Percentiles rank a stretch among this genome's conserved stretches.
Conservation (phyloP, 148 eudicot genomes). For the Hydrangea macrophylla region DNA sequence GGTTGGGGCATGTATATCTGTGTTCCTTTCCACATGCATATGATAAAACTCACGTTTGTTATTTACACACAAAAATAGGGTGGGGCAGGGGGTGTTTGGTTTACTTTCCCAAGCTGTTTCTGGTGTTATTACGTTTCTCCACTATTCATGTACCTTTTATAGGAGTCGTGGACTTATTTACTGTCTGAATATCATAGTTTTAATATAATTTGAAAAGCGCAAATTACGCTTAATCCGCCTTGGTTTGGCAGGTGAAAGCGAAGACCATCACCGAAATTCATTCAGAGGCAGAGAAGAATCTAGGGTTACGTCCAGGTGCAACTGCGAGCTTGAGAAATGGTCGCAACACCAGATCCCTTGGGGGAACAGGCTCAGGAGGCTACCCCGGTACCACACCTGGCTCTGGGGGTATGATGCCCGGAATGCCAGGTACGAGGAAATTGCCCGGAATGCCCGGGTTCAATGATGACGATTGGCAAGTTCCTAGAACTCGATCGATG, state of each 20-base stretch:
- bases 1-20: too few species aligned
- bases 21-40: too few species aligned
- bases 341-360: slow-evolving; percentile 39
- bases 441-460: slow-evolving; percentile 56
- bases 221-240: too few species aligned
- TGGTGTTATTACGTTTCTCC: neutral
- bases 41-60: too few species aligned
- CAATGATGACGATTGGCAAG: slow-evolving; percentile 71
- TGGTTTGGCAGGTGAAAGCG: slow-evolving; percentile 55
- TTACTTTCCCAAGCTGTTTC: neutral
- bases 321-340: slow-evolving; percentile 53
- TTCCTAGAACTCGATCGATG: slow-evolving; percentile 55
- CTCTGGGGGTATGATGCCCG: slow-evolving; percentile 85
- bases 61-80: too few species aligned
- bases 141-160: neutral
- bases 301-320: slow-evolving; percentile 67
- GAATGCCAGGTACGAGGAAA: slow-evolving; percentile 58
- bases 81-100: too few species aligned
- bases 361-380: slow-evolving; percentile 47
- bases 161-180: too few species aligned
- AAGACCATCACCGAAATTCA: slow-evolving; percentile 72
- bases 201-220: too few species aligned
- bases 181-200: too few species aligned
- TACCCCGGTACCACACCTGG: slow-evolving; percentile 58
- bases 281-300: slow-evolving; percentile 60